Evolutionary conservation across 1,139 yeast species (phyloP), one percentile per base, ranked within the genome.

Genomic region (Taphrina wiesneri): DNA sequence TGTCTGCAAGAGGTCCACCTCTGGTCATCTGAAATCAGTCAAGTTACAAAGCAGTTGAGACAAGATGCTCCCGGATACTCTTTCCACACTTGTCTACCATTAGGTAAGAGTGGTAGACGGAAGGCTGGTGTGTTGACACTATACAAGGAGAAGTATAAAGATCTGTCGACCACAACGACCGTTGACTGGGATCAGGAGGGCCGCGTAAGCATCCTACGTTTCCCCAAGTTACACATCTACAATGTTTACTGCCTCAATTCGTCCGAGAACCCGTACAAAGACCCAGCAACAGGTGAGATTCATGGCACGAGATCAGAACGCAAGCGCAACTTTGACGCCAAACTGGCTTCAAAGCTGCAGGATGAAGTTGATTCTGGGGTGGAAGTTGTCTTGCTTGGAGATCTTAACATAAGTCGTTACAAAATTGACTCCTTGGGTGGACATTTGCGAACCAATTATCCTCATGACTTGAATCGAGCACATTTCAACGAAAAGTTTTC

Each of bases 151-250:
- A 49, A 17, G n/a, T 21, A 13, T 25, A 19, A 34, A 36, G 30
- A 23, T 4, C 19, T 9, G 6, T 17, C 21, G 7, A 9, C 23
- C 19, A 34, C 51, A 4, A 17, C 34, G 23, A 41, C 56, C 6
- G 64, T 60, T 13, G 28, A 25, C 30, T 60, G 64, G 64, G 64
- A 60, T 25, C 49, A 60, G n/a, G 64, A 60, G 41, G 64, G 64
- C 23, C 64, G 64, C 13, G 43, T 60, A 13, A 36, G 56, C 39
- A 51, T 60, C 15, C 28, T 39, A 23, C 28, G 36, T n/a, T n/a
- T 60, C 13, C 51, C 26, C 5, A 39, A 28, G 6, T 39, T 60
- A 26, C 23, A 23, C 28, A 28, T 60, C 28, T 26, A 49, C 64
- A 60, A 60, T 51, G 64, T 60, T 6, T 60, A 60, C 23, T 49